Evolutionary conservation across 2,329 filamentous ascomycete species (phyloP).

Genomic region (Ophiocordyceps camponoti-floridani): DNA sequence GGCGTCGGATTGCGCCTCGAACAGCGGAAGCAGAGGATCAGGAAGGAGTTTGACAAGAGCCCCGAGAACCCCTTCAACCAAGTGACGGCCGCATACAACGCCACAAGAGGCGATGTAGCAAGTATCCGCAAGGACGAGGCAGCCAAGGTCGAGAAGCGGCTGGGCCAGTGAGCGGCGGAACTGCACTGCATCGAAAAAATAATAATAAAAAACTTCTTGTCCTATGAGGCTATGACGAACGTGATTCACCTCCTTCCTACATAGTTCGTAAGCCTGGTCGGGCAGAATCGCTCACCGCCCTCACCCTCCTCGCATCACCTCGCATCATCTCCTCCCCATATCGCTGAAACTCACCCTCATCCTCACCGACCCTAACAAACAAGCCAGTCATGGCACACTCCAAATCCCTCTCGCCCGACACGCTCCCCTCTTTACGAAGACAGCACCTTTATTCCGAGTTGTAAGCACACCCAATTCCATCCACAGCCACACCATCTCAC

Average conservation of each 20-base stretch:
- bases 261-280: too few relatives aligned
- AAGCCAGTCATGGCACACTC: background rate
- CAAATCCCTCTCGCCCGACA: conserved; percentile 15
- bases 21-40: conserved; percentile 68
- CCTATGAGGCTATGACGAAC: too few relatives aligned
- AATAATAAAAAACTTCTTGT: background rate
- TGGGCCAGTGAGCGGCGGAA: conserved; percentile 20
- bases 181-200: background rate
- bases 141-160: conserved; percentile 54
- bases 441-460: conserved; percentile 72
- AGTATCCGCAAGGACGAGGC: conserved; percentile 48
- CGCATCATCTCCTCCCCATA: too few relatives aligned
- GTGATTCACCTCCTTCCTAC: too few relatives aligned
- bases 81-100: conserved; percentile 57
- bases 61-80: conserved; percentile 95
- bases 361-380: background rate
- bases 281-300: too few relatives aligned
- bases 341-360: background rate
- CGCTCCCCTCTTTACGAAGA: conserved; percentile 41
- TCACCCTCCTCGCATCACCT: too few relatives aligned
- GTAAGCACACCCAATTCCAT: conserved; percentile 29
- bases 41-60: conserved; percentile 88
- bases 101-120: conserved; percentile 57
- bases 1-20: conserved; percentile 57
- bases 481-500: background rate